Evolutionary conservation across 306 rosid genomes (phyloP), one percentile per base, ranked within the genome.

Genomic region (Prunus fruticosa): DNA sequence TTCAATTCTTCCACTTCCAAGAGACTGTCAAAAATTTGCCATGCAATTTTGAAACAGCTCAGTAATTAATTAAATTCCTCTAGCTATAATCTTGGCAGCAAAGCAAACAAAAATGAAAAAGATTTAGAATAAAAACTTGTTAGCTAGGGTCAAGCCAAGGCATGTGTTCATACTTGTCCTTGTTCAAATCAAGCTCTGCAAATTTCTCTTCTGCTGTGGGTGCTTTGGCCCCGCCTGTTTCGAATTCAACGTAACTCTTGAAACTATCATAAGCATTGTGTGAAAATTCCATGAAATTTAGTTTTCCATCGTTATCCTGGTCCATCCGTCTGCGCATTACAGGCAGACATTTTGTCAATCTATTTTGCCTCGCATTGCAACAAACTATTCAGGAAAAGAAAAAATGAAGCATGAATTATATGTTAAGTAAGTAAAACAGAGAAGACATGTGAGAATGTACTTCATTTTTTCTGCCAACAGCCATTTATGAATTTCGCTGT

Each of bases 1-100:
- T 78, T 66, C 78, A 94, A 68, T 77, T 94, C 96, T 78, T 90
- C 96, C 45, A 76, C 87, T 11, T 85, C 72, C 85, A 91, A 79
- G 19, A 83, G 56, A 71, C 96, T 91, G 79, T 20, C 52, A 64
- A 53, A 73, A 51, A 65, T 20, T 13, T 68, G 38, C 38, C 38
- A 32, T 19, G 20, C 54, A 45, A 22, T 23, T 45, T 16, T 18
- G 45, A 64, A 83, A 11, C 52, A 60, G n/a, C 19, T 9, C 14
- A 60, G 30, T 5, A 32, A 4, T 32, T 32, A 32, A 32, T 32
- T 12, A 25, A 60, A 25, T 14, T 60, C 18, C 16, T 60, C 38
- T 11, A 60, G 25, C 32, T 5, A 23, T 60, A 69, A 69, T 50
- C 12, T 19, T 19, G 32, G 30, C 15, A 27, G 20, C 1, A 30